Base-by-base conservation (phyloP, 306 rosid genomes). In the Lupinus albus region DNA sequence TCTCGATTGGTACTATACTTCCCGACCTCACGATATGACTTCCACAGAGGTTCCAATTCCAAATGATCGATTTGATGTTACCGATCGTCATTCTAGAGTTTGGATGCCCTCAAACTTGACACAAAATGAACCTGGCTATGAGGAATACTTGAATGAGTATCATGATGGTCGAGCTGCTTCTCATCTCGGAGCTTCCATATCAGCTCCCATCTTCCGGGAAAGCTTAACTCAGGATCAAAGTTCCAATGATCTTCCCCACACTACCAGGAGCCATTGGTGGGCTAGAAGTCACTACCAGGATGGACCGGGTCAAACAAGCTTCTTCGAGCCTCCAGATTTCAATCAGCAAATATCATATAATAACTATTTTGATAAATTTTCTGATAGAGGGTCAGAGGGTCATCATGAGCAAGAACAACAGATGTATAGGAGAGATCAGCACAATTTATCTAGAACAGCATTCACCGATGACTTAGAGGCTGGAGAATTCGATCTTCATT, bases 241-340 rank as follows among this genome's bases (percentile, higher is more conserved):
- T 10, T 28, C 32, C 4, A 76, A 59, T 14, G 80, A 68, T 65
- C 45, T 13, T n/a, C 45, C 72, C 18, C 75, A 33, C 20, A 44
- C 81, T 50, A 55, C 57, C 35, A 55, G 71, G 76, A 85, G 87
- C 46, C 88, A 65, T 58, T 93, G 99, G 97, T 93, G 99, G 99
- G 92, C 71, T 49, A 85, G 97, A 78, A 83, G 79, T 53, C 54
- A 18, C n/a, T 67, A 56, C 0, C 79, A 14, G 10, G 61, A 49
- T 32, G 80, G 33, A 59, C 85, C 71, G n/a, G 75, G 74, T 62
- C 87, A 80, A 64, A 65, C 88, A 44, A 93, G 99, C 81, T 88
- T 93, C 72, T 78, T 85, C 9, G 97, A 93, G 79, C 99, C 96
- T 55, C 99, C 99, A 1, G 86, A 81, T 76, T 90, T 88, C 81